Percentiles rank a stretch among this genome's conserved stretches.
Conservation (phyloP, 371 early-diverging fungal genomes). For the Zychaea mexicana region DNA sequence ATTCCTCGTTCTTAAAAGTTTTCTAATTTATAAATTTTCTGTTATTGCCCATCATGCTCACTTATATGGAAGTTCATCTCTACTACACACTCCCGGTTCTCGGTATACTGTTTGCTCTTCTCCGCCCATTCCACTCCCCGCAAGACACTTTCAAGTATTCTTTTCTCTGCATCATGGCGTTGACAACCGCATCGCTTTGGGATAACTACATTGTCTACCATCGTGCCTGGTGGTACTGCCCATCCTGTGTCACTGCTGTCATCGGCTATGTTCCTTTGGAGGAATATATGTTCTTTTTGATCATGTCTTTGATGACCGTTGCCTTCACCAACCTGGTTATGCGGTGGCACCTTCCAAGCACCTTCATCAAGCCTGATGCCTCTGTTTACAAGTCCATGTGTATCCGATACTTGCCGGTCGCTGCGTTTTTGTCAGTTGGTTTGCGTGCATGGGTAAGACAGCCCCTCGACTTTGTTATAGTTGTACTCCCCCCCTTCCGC, state of each 20-base stretch:
- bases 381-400: slow-evolving; percentile 24
- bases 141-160: slow-evolving; percentile 46
- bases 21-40: background rate
- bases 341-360: slow-evolving; percentile 46
- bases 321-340: slow-evolving; percentile 44
- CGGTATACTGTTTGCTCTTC: slow-evolving; percentile 29
- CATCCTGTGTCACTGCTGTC: slow-evolving; percentile 50
- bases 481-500: background rate
- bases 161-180: slow-evolving; percentile 45
- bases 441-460: slow-evolving; percentile 46
- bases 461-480: no score
- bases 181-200: slow-evolving; percentile 63
- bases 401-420: slow-evolving; percentile 39
- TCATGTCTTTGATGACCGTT: slow-evolving; percentile 58
- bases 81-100: slow-evolving; percentile 60
- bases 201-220: slow-evolving; percentile 63
- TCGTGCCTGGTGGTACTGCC: slow-evolving; percentile 58
- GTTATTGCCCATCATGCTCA: slow-evolving; percentile 32
- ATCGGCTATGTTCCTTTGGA: slow-evolving; percentile 68
- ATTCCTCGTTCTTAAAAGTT: no score
- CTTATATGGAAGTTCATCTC: slow-evolving; percentile 63
- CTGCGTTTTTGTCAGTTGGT: slow-evolving; percentile 27
- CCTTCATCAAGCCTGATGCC: slow-evolving; percentile 31
- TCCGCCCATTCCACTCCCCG: slow-evolving; percentile 42
- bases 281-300: slow-evolving; percentile 66